Evolutionary conservation across 2,329 filamentous ascomycete genomes (phyloP).

Genomic region (Parastagonospora avenae): DNA sequence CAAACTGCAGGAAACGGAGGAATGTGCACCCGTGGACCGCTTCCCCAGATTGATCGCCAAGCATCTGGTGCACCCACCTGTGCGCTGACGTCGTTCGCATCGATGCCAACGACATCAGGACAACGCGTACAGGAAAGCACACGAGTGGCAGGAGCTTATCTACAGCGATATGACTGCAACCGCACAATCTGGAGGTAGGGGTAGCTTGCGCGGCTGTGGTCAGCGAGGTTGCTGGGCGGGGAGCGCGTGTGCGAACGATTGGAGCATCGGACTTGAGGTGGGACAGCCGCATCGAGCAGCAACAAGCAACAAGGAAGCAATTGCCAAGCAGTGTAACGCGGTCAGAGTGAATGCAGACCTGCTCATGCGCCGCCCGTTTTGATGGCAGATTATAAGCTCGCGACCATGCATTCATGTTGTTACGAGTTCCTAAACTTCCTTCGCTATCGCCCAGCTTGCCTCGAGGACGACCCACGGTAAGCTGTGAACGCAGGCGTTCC

Average conservation of each 20-base stretch:
- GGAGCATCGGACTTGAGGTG: neutral
- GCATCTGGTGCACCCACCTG: neutral
- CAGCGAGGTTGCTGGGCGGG: neutral
- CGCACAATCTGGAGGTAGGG: too few relatives aligned
- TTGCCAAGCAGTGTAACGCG: too few relatives aligned
- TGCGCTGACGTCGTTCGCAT: neutral
- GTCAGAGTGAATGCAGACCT: too few relatives aligned
- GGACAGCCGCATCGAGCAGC: neutral
- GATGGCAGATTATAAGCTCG: too few relatives aligned
- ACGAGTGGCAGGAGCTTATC: neutral
- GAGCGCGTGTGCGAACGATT: slow-evolving; percentile 2
- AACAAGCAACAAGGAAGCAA: neutral
- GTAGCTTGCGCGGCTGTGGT: neutral
- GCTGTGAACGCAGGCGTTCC: too few relatives aligned
- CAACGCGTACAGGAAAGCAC: neutral
- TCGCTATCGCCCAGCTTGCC: too few relatives aligned
- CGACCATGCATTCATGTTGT: too few relatives aligned
- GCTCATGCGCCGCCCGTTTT: too few relatives aligned
- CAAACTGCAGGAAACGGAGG: neutral
- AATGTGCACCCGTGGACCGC: slow-evolving; percentile 6
- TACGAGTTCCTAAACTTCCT: too few relatives aligned
- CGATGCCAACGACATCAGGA: neutral
- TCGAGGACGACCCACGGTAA: too few relatives aligned
- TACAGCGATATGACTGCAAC: too few relatives aligned
- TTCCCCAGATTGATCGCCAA: slow-evolving; percentile 3